These are phyloP conservation scores for Plasmopara halstedii DNA, from an alignment of 352 stramenopile species.

Conservation along the genomic window DNA sequence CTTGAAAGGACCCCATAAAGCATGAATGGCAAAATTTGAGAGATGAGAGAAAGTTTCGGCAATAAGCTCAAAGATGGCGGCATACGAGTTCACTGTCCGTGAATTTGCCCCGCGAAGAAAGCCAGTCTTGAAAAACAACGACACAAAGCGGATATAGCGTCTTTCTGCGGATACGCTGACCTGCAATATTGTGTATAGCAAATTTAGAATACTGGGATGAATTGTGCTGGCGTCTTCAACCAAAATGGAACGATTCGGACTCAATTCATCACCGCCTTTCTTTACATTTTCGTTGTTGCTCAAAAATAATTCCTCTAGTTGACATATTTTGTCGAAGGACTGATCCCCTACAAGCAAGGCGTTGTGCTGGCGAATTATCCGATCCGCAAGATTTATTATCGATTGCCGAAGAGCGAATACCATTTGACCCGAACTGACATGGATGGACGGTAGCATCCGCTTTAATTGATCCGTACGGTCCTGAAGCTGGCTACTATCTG, in stretches of 20 bases:
- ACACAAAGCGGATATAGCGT: conserved; percentile 26
- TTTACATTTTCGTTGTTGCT: conserved; percentile 26
- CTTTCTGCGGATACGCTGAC: conserved; percentile 18
- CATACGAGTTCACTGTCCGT: conserved; percentile 13
- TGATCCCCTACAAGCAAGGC: conserved; percentile 25
- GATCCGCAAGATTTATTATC: conserved; percentile 24
- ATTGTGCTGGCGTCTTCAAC: conserved; percentile 17
- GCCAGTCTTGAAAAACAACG: conserved; percentile 27
- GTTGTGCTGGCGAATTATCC: conserved; percentile 25
- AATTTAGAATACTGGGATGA: conserved; percentile 20
- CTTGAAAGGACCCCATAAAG: conserved; percentile 33
- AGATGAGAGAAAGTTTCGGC: conserved; percentile 11
- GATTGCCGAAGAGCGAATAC: conserved; percentile 31
- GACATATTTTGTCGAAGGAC: conserved; percentile 28
- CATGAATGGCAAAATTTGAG: conserved; percentile 24
- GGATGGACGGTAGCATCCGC: conserved; percentile 36
- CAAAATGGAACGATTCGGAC: conserved; percentile 10
- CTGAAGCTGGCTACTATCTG: conserved; percentile 15
- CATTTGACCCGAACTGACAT: conserved; percentile 30
- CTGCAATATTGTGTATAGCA: conserved; percentile 33
- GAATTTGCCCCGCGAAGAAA: conserved; percentile 7
- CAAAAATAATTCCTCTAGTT: conserved; percentile 32
- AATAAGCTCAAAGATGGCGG: conserved; percentile 25
- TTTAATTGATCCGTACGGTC: conserved; percentile 41
- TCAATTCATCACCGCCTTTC: background rate